Conservation (phyloP, 1,139 yeast species). For the Magnusiomyces starmeri region DNA sequence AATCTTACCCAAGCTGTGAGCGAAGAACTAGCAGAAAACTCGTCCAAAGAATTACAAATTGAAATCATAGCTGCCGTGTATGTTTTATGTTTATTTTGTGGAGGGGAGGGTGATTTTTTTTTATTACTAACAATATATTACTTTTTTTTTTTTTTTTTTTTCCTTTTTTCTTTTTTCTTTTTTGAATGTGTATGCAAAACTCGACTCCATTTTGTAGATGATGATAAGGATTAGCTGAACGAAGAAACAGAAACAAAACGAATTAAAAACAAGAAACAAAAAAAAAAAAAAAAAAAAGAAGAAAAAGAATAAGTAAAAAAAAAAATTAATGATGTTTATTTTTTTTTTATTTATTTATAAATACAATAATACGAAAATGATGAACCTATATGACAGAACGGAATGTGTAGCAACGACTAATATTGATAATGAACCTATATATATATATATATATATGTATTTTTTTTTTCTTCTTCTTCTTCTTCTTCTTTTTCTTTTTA, state of each 20-base stretch:
- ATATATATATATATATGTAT: not conserved
- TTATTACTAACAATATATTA: no score
- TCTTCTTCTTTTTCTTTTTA: not conserved
- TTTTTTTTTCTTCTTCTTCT: not conserved
- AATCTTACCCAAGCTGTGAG: constrained; percentile 65
- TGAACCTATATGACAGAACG: no score
- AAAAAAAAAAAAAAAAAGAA: not conserved
- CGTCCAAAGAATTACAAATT: constrained; percentile 60
- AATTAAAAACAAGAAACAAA: no score
- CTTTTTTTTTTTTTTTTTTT: constrained; percentile 1
- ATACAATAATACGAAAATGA: not conserved
- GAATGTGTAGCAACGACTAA: no score
- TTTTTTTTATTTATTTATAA: not conserved
- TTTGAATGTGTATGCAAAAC: constrained; percentile 31
- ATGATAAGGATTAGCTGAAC: no score
- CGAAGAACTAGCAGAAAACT: constrained; percentile 51
- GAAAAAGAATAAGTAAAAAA: not conserved
- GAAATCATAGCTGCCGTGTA: constrained; percentile 87
- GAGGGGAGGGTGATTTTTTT: not conserved
- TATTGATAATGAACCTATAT: no score
- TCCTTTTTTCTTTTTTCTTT: constrained; percentile 30
- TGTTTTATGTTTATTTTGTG: constrained; percentile 23
- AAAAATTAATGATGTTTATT: not conserved
- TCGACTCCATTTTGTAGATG: constrained; percentile 30
- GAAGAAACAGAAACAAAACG: no score